Evolutionary conservation across 2,329 filamentous ascomycete species (phyloP).

Genomic region (Fusarium sp.): DNA sequence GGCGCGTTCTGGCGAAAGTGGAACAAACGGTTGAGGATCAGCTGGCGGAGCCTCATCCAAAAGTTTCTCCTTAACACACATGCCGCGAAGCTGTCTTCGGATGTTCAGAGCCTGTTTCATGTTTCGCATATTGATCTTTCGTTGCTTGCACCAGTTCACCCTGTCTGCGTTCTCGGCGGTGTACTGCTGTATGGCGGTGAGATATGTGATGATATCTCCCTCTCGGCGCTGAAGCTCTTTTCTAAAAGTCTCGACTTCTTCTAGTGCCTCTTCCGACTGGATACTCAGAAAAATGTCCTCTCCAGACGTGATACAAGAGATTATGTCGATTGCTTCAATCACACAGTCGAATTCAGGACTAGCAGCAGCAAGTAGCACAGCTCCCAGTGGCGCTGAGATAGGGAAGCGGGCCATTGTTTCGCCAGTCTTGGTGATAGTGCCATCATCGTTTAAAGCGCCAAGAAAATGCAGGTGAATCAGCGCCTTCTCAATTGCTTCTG

Average conservation of each 20-base stretch:
- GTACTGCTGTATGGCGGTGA: slow-evolving; percentile 73
- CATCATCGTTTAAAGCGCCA: slow-evolving; percentile 78
- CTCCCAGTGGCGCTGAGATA: slow-evolving; percentile 81
- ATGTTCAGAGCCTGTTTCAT: slow-evolving; percentile 74
- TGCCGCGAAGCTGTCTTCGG: slow-evolving; percentile 68
- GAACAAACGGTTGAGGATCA: slow-evolving; percentile 68
- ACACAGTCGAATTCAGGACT: slow-evolving; percentile 78
- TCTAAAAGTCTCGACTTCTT: slow-evolving; percentile 65
- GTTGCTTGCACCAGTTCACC: slow-evolving; percentile 68
- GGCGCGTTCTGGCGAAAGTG: slow-evolving; percentile 65
- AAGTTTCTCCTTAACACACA: slow-evolving; percentile 66
- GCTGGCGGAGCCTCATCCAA: slow-evolving; percentile 59
- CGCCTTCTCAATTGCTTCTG: slow-evolving; percentile 83
- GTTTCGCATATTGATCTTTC: slow-evolving; percentile 68
- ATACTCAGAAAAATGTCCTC: slow-evolving; percentile 73
- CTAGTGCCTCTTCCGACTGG: slow-evolving; percentile 67
- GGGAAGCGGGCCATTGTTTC: slow-evolving; percentile 85
- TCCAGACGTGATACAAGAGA: slow-evolving; percentile 71
- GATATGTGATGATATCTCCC: slow-evolving; percentile 73
- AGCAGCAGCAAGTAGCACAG: slow-evolving; percentile 84
- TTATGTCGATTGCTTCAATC: slow-evolving; percentile 86
- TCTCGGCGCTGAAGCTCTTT: slow-evolving; percentile 71
- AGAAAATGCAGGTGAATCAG: slow-evolving; percentile 84
- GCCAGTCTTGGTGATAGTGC: slow-evolving; percentile 79
- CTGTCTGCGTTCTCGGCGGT: slow-evolving; percentile 67